These are phyloP conservation scores for Saturnispora hagleri DNA, from an alignment of 805 yeast species.

Conservation along the genomic window DNA sequence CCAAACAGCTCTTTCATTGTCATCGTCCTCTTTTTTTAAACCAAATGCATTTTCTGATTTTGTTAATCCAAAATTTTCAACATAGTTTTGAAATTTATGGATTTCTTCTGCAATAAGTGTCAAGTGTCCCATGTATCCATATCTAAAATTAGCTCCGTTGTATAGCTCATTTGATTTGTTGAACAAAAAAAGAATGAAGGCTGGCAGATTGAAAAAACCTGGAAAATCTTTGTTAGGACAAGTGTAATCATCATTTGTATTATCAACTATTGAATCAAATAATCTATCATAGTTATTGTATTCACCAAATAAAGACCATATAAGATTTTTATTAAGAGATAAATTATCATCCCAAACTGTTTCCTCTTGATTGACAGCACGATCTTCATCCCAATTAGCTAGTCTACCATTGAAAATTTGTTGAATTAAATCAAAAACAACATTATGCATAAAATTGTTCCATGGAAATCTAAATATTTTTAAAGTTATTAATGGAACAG, in stretches of 20 bases:
- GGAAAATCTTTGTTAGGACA: slow-evolving; percentile 18
- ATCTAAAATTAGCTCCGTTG: slow-evolving; percentile 34
- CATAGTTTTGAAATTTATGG: slow-evolving; percentile 50
- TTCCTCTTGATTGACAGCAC: slow-evolving; percentile 27
- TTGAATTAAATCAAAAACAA: slow-evolving; percentile 92
- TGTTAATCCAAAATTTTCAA: slow-evolving; percentile 28
- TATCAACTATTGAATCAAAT: neutral
- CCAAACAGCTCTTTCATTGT: slow-evolving; percentile 22
- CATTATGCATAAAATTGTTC: slow-evolving; percentile 96
- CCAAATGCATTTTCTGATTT: slow-evolving; percentile 27
- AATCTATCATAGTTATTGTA: slow-evolving; percentile 15
- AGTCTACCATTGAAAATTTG: slow-evolving; percentile 74
- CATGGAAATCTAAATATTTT: slow-evolving; percentile 82
- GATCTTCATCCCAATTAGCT: slow-evolving; percentile 31
- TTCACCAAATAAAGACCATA: slow-evolving; percentile 56
- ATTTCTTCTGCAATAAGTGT: slow-evolving; percentile 92
- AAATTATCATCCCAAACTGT: slow-evolving; percentile 32
- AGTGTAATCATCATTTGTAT: slow-evolving; percentile 6
- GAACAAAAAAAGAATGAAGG: slow-evolving; percentile 4
- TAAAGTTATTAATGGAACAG: slow-evolving; percentile 52
- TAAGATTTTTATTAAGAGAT: slow-evolving; percentile 74
- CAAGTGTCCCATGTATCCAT: slow-evolving; percentile 97
- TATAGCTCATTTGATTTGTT: slow-evolving; percentile 26
- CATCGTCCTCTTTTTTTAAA: slow-evolving; percentile 22
- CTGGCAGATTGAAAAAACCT: slow-evolving; percentile 30